These are phyloP conservation scores for Umbelopsis vinacea DNA, from an alignment of 192 early-diverging fungal genomes.

Conservation along the genomic window DNA sequence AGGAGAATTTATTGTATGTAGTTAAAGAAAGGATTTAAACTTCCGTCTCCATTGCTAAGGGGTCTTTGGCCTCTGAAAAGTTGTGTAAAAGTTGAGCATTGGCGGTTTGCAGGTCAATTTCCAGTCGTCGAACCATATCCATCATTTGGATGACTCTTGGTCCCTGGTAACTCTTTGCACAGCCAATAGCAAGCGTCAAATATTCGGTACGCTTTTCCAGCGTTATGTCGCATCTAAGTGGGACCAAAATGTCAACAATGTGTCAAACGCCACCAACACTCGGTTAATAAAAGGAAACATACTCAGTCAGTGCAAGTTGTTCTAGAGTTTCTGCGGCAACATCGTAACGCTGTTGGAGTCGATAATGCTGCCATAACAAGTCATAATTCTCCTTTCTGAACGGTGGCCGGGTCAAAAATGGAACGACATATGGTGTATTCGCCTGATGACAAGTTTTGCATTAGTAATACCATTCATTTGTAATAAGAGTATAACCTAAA, in stretches of 20 bases:
- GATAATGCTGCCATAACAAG: constrained; percentile 35
- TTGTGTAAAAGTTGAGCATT: constrained; percentile 54
- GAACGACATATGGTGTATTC: constrained; percentile 26
- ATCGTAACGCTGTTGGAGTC: constrained; percentile 14
- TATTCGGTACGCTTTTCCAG: constrained; percentile 62
- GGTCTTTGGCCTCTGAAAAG: neutral
- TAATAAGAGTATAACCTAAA: constrained; percentile 57
- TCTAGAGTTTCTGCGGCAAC: constrained; percentile 38
- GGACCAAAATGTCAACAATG: constrained; percentile 34
- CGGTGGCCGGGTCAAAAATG: constrained; percentile 27
- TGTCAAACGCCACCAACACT: too few species aligned
- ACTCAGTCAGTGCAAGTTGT: constrained; percentile 29
- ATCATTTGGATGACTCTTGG: constrained; percentile 48
- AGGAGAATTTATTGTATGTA: neutral
- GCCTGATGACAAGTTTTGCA: constrained; percentile 56
- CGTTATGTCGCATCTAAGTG: constrained; percentile 47
- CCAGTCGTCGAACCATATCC: constrained; percentile 53
- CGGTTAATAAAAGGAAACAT: constrained; percentile 16
- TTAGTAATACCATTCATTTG: constrained; percentile 34
- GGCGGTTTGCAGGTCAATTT: constrained; percentile 62
- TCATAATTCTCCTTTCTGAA: neutral
- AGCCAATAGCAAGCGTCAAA: constrained; percentile 65
- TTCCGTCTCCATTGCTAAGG: neutral
- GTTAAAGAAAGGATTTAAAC: neutral
- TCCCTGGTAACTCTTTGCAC: constrained; percentile 62